Base-by-base conservation (phyloP, 2,329 filamentous ascomycete species). In the Colletotrichum agaves region DNA sequence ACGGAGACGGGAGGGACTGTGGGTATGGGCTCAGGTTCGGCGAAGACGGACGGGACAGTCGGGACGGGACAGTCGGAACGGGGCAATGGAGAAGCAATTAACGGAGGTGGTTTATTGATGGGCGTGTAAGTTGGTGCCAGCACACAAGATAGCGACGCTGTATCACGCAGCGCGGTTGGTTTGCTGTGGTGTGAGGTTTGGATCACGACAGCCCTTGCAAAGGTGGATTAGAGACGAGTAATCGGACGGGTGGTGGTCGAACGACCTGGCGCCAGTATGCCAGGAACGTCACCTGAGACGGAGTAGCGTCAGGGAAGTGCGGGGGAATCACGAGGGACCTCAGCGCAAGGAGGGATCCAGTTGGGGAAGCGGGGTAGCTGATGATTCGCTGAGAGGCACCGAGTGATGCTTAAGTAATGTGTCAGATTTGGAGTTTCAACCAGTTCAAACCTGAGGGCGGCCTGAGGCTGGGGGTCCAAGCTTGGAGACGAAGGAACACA, bases 241-340 rank as follows among this genome's bases (percentile, higher is more conserved):
- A 19, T 50, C 11, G 43, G 52, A 13, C 33, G 27, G 37, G 41
- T 23, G 37, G 41, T 23, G 19, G 33, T 56, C 52, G 52, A 56
- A 56, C n/a, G 55, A 44, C 43, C 41, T 46, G 55, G 17, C 27
- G 41, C 27, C 31, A 44, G 56, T 21, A 61, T 37, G 44, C 37
- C 46, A n/a, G 58, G 50, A 61, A 65, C 23, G 52, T 68, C 53
- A 68, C 55, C 65, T 68, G 65, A 68, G 65, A 68, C 61, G 61
- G 47, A n/a, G 61, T 47, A 67, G 61, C 35, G 65, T 68, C 65
- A 65, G 61, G 65, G 55, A 46, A 13, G 61, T 65, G 65, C 65
- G 65, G 65, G 65, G 65, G 33, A 65, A 19, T 68, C 65, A 68
- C 65, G 61, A 68, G 61, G 53, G 33, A 33, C 56, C 43, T 27